Conservation (phyloP, 169 alveolate species). For the Perkinsus chesapeaki region DNA sequence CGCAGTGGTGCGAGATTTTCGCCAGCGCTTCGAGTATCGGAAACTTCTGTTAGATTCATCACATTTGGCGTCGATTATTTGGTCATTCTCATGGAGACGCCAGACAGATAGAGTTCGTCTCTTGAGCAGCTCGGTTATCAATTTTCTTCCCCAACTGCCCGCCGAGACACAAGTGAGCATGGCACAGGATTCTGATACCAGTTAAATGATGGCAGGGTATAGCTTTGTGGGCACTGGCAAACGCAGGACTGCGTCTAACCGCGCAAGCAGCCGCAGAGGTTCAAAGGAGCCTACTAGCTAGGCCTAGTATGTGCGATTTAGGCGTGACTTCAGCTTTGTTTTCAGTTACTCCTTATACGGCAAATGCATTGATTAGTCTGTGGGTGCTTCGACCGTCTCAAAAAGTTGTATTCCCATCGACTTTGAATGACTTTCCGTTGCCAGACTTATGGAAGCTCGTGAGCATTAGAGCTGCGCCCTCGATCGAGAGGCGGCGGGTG, state of each 20-base stretch:
- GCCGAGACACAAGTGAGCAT: neutral
- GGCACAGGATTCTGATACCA: neutral
- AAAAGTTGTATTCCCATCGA: neutral
- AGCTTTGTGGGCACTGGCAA: neutral
- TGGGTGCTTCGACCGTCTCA: neutral
- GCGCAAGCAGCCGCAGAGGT: neutral
- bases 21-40: neutral
- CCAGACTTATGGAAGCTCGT: neutral
- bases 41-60: neutral
- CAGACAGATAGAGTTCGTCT: neutral
- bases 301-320: neutral
- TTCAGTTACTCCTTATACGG: neutral
- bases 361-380: neutral
- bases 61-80: neutral
- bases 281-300: neutral
- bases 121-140: neutral
- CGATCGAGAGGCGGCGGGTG: neutral
- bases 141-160: neutral
- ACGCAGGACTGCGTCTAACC: neutral
- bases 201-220: neutral
- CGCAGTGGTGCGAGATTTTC: neutral
- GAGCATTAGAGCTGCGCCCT: neutral
- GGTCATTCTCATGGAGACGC: neutral
- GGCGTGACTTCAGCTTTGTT: neutral
- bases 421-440: neutral